Conservation (phyloP, 345 rosid species). For the Eucalyptus polyanthemos region DNA sequence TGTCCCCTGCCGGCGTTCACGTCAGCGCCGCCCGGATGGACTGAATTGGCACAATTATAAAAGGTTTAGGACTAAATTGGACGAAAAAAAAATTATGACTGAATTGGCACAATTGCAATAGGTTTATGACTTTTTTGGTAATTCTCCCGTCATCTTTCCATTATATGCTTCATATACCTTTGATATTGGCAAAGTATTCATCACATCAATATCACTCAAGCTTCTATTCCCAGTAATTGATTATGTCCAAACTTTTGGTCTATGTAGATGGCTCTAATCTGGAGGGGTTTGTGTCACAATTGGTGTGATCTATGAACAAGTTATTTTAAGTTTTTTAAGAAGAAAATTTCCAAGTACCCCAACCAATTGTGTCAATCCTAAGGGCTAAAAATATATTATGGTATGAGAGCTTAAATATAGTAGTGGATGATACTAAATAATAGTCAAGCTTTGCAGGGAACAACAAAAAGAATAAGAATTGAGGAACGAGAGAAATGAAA, state of each 20-base stretch:
- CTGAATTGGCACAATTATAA: too few species aligned
- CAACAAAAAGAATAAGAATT: not conserved
- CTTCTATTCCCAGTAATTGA: not conserved
- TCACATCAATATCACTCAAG: not conserved
- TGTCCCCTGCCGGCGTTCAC: rapidly evolving
- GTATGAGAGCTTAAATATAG: not conserved
- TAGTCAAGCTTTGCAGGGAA: not conserved
- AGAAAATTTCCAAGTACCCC: not conserved
- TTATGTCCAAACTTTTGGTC: not conserved
- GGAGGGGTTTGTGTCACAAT: not conserved
- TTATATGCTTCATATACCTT: not conserved
- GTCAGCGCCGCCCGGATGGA: rapidly evolving
- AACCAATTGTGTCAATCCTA: not conserved
- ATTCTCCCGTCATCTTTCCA: not conserved
- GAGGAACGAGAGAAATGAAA: not conserved
- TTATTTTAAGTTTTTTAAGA: not conserved
- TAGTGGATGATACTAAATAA: not conserved
- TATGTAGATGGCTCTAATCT: not conserved
- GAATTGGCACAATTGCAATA: too few species aligned
- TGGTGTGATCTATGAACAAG: not conserved
- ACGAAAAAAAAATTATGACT: too few species aligned
- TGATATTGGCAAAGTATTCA: not conserved
- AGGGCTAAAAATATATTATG: not conserved
- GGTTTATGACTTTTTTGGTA: too few species aligned
- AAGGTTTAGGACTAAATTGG: too few species aligned